Evolutionary conservation across 2,329 filamentous ascomycete genomes (phyloP), one percentile per base, ranked within the genome.

Genomic region (Tolypocladium paradoxum): DNA sequence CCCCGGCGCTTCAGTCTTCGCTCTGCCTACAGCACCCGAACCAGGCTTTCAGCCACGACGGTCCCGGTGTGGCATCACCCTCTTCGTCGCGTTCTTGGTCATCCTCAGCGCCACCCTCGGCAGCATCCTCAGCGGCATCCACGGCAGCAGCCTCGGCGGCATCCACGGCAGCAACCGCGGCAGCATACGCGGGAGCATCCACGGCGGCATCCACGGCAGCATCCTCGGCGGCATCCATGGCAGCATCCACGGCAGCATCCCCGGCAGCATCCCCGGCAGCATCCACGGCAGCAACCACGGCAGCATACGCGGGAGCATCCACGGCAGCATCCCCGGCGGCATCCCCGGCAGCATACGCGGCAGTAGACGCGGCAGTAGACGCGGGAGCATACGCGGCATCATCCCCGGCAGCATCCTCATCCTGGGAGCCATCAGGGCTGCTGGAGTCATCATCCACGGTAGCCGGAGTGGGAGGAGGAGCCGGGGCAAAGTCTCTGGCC

Each of bases 351-450:
- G n/a, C n/a, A n/a, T n/a, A n/a, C n/a, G n/a, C n/a, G n/a, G n/a
- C n/a, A n/a, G n/a, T n/a, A n/a, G n/a, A n/a, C n/a, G n/a, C n/a
- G n/a, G n/a, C n/a, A n/a, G n/a, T n/a, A n/a, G n/a, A n/a, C n/a
- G n/a, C n/a, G n/a, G n/a, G n/a, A n/a, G n/a, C n/a, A n/a, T n/a
- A n/a, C n/a, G n/a, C n/a, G n/a, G n/a, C n/a, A n/a, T n/a, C n/a
- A 64, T 67, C 36, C 62, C 24, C 40, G 38, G 59, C 43, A 56
- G 65, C 37, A 45, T 68, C 6, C 58, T 12, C 18, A 2, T 22
- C 43, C 24, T n/a, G 4, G 24, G 16, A 31, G 24, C 24, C 8
- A 4, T 29, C 16, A n/a, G 43, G 24, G 16, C 6, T 45, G 22
- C 40, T 29, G 40, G 12, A 2, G 14, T 18, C 14, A n/a, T 22